Base-by-base conservation (phyloP, 495 filamentous ascomycete genomes). In the Cercophora scortea region DNA sequence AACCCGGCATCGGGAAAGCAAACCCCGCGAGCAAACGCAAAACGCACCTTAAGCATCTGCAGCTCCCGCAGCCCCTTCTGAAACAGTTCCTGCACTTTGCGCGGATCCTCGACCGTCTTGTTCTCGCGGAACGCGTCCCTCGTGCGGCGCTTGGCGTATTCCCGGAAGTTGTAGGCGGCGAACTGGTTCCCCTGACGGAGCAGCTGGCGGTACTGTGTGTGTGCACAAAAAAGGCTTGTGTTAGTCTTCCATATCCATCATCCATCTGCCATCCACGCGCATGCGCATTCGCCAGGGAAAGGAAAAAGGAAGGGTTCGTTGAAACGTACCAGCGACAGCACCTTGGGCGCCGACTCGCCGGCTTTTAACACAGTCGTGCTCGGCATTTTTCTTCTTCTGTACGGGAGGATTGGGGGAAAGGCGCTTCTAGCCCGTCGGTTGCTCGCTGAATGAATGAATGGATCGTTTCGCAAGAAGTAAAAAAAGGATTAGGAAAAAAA, bases 81-180 rank as follows among this genome's bases (percentile, higher is more conserved):
- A 56, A 97, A 79, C 64, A 96, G 71, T 64, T 93, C 89, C 67
- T 96, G 90, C 66, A 94, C 78, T 70, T 76, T 74, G 56, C 90
- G 75, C 42, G 69, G 66, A 48, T 93, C 91, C 53, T 88, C 80
- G 11, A 79, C 75, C 54, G 74, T 73, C 50, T 76, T 77, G 64
- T 94, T 78, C 67, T 92, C 90, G 51, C 87, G 80, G 67, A 98
- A 98, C 9, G 88, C 81, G 74, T 96, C 93, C 61, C 75, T 75
- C 60, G 93, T 92, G 63, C 93, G 80, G 52, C 94, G 84, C 65
- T 81, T 88, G 32, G 94, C 91, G 71, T 96, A 98, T 61, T 97
- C 92, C 65, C 93, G 82, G 78, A 96, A 98, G 69, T 96, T 97
- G 78, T 96, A 98, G 55, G 84, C 78, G 48, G 90, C 82, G 69